Evolutionary conservation across 495 filamentous ascomycete genomes (phyloP).

Genomic region (Echria macrotheca): DNA sequence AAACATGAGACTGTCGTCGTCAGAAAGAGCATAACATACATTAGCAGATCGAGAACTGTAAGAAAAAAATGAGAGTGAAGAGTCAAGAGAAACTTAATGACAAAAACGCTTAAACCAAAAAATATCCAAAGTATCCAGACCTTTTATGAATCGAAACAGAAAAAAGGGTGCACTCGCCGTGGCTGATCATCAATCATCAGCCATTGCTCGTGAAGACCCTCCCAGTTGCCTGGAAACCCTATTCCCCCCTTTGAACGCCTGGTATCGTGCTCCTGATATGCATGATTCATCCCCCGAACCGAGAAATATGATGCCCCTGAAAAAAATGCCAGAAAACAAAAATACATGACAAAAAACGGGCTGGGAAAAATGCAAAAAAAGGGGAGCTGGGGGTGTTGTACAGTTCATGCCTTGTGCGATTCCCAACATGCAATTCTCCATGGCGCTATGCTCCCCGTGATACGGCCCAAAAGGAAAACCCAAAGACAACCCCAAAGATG

Average conservation of each 20-base stretch:
- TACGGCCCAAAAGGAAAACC: slow-evolving; percentile 1
- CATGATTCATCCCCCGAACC: slow-evolving; percentile 12
- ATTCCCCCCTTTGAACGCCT: slow-evolving; percentile 23
- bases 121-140: neutral
- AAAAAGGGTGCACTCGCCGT: slow-evolving; percentile 3
- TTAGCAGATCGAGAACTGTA: neutral
- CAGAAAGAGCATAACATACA: neutral
- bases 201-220: neutral
- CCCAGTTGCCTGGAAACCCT: slow-evolving; percentile 24
- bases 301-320: neutral
- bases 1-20: neutral
- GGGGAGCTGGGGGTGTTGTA: slow-evolving; percentile 9
- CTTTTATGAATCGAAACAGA: slow-evolving; percentile 4
- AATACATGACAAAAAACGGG: slow-evolving; percentile 1
- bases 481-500: neutral
- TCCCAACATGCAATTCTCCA: slow-evolving; percentile 14
- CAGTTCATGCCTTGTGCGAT: slow-evolving; percentile 16
- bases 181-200: neutral
- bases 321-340: slow-evolving; percentile 7
- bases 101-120: neutral
- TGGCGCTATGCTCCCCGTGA: slow-evolving; percentile 22
- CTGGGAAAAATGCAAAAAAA: neutral
- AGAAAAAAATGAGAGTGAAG: neutral
- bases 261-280: slow-evolving; percentile 29
- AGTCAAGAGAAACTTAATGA: neutral